Conservation (phyloP, 441 rosid species). For the Gossypium gossypioides region DNA sequence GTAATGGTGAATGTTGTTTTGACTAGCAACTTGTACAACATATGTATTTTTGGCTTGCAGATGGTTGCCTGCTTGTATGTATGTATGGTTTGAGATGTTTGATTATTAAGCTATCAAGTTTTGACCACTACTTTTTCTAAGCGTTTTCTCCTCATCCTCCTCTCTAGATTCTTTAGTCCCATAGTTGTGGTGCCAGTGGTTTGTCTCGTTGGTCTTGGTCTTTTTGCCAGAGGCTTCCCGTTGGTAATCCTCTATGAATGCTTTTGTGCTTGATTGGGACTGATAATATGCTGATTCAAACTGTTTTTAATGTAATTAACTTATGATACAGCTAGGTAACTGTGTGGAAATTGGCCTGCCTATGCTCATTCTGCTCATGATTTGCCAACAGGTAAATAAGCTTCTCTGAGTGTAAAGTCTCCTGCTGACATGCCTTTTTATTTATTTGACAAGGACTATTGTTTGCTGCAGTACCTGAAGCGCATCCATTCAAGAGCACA, state of each 20-base stretch:
- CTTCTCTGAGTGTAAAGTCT: neutral
- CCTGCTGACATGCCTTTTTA: neutral
- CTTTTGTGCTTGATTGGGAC: neutral
- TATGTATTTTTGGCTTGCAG: neutral
- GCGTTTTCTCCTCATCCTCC: constrained; percentile 9
- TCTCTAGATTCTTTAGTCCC: constrained; percentile 58
- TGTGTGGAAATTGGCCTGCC: constrained; percentile 92
- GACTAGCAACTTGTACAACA: neutral
- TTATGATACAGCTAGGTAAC: constrained; percentile 58
- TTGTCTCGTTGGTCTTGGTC: constrained; percentile 66
- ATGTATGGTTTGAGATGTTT: neutral
- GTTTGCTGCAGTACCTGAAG: constrained; percentile 51
- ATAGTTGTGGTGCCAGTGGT: constrained; percentile 64
- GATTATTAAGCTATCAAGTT: constrained; percentile 3
- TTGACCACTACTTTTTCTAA: neutral
- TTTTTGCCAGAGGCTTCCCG: constrained; percentile 74
- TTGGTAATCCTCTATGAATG: constrained; percentile 40
- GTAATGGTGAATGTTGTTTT: constrained; percentile 22
- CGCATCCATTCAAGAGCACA: constrained; percentile 20
- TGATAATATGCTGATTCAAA: neutral
- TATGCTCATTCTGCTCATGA: constrained; percentile 65
- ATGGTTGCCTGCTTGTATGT: neutral
- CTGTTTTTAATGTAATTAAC: constrained; percentile 5
- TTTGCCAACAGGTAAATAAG: constrained; percentile 53
- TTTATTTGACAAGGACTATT: constrained; percentile 12